A percentile compares a stretch with the other conserved stretches of the same genome.
Evolutionary conservation across 2,329 filamentous ascomycete genomes (phyloP).

Genomic region (Endothia cerciana): DNA sequence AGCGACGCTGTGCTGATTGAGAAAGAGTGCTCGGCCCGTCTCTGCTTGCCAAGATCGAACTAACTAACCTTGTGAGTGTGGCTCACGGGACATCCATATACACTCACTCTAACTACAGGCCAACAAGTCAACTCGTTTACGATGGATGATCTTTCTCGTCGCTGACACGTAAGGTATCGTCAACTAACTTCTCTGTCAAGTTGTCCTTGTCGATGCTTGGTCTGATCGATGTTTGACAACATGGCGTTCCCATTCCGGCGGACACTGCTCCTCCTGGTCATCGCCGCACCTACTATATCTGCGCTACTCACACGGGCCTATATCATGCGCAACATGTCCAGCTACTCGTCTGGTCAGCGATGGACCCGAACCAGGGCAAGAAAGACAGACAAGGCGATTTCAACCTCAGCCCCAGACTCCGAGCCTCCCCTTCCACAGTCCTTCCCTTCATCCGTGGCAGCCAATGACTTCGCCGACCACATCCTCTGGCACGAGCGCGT

Average conservation of each 20-base stretch:
- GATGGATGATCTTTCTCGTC: background rate
- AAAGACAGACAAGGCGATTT: background rate
- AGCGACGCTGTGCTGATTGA: background rate
- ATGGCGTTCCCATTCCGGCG: background rate
- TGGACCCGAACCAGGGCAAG: background rate
- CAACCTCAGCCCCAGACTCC: background rate
- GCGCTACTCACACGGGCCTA: constrained; percentile 1
- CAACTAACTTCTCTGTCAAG: background rate
- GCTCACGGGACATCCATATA: background rate
- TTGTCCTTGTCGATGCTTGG: background rate
- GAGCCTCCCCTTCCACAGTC: constrained; percentile 2
- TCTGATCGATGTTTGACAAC: constrained; percentile 6
- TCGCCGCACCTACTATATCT: constrained; percentile 7
- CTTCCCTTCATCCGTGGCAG: constrained; percentile 7
- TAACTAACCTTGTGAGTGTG: background rate
- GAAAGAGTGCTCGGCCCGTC: background rate
- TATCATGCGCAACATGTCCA: constrained; percentile 14
- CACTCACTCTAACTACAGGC: background rate
- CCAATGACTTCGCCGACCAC: background rate
- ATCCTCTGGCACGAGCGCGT: constrained; percentile 16
- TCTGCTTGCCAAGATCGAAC: background rate
- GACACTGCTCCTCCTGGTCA: background rate
- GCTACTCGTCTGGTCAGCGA: background rate
- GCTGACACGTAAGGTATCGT: background rate
- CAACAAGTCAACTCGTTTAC: background rate